Conservation (phyloP, 1,284 basidiomycete genomes). For the Bjerkandera adusta region DNA sequence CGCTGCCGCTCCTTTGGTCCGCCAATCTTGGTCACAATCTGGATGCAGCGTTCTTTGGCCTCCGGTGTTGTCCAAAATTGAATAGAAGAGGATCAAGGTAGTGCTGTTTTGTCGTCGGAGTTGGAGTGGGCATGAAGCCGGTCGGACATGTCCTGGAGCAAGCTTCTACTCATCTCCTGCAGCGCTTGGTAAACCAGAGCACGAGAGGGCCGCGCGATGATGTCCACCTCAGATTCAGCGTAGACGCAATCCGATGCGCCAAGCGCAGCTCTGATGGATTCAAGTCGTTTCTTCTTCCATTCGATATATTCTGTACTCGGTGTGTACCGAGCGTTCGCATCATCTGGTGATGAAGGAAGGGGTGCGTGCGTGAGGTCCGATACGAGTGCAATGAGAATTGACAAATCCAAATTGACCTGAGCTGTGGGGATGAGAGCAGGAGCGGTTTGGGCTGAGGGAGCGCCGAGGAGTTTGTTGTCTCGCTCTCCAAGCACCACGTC, state of each 20-base stretch:
- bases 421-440: constrained; percentile 44
- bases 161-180: constrained; percentile 69
- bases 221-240: constrained; percentile 29
- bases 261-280: too few species aligned
- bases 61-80: constrained; percentile 80
- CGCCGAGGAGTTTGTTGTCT: constrained; percentile 24
- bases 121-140: constrained; percentile 31
- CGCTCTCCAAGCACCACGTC: constrained; percentile 68
- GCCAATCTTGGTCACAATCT: constrained; percentile 73
- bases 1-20: constrained; percentile 60
- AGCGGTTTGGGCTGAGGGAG: constrained; percentile 19
- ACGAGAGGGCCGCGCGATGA: constrained; percentile 50
- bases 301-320: constrained; percentile 52
- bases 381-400: constrained; percentile 77
- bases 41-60: constrained; percentile 63
- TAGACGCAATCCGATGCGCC: too few species aligned
- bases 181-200: constrained; percentile 63
- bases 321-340: constrained; percentile 62
- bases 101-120: neutral
- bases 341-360: constrained; percentile 54
- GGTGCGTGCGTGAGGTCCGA: constrained; percentile 79
- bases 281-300: constrained; percentile 49
- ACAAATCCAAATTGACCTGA: constrained; percentile 77
- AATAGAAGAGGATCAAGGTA: constrained; percentile 25
- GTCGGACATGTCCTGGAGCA: constrained; percentile 63